Conservation (phyloP, 75 land plant genomes). For the Picea sitchensis region DNA sequence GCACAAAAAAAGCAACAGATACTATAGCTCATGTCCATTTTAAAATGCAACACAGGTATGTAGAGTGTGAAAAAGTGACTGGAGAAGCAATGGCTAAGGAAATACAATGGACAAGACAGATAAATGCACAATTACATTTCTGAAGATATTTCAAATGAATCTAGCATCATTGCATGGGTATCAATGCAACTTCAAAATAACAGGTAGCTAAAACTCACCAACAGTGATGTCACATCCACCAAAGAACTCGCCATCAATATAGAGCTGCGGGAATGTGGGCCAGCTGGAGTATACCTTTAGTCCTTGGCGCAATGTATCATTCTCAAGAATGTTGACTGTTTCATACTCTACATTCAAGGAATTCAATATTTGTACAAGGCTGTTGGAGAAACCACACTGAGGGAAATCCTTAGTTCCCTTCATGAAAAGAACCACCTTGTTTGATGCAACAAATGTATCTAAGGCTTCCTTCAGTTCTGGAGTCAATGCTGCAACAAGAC, state of each 20-base stretch:
- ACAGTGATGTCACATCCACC: slow-evolving; percentile 96
- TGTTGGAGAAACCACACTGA: slow-evolving; percentile 96
- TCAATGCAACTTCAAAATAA: background rate
- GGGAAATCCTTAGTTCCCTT: slow-evolving; percentile 94
- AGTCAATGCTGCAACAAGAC: slow-evolving; percentile 58
- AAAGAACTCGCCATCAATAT: slow-evolving; percentile 95
- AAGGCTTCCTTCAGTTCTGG: slow-evolving; percentile 76
- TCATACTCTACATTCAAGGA: slow-evolving; percentile 75
- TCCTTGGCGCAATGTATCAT: slow-evolving; percentile 75
- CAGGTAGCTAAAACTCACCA: slow-evolving; percentile 37
- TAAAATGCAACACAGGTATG: background rate
- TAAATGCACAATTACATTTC: background rate
- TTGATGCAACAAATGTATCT: slow-evolving; percentile 68
- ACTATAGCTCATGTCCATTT: background rate
- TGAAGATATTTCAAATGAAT: slow-evolving; percentile 6
- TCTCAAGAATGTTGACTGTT: slow-evolving; percentile 82
- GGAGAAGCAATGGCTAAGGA: no score
- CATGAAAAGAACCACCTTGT: slow-evolving; percentile 95
- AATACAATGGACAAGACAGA: background rate
- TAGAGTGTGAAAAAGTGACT: background rate
- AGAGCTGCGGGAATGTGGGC: slow-evolving; percentile 98
- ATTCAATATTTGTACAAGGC: slow-evolving; percentile 87
- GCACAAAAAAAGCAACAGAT: background rate
- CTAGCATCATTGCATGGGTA: background rate
- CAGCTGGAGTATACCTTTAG: slow-evolving; percentile 92